These are phyloP conservation scores for Penicillium sp. DNA, from an alignment of 2,329 filamentous ascomycete genomes.

Conservation along the genomic window DNA sequence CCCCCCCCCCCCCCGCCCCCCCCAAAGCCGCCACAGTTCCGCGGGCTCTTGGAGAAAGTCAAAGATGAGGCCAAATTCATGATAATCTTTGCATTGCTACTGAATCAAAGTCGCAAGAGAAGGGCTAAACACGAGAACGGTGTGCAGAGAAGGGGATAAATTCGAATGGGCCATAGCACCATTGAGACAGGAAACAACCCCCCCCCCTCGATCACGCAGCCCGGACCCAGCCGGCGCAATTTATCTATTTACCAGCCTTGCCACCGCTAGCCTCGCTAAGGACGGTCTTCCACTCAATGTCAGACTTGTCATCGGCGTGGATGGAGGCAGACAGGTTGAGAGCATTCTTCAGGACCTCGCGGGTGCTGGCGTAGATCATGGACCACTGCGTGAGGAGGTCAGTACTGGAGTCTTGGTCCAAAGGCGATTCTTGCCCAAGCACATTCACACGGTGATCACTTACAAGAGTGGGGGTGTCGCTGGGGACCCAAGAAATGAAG, in stretches of 20 bases:
- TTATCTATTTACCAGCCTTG: slow-evolving; percentile 35
- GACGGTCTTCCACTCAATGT: slow-evolving; percentile 40
- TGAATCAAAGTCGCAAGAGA: slow-evolving; percentile 18
- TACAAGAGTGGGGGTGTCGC: slow-evolving; percentile 37
- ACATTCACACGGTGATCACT: slow-evolving; percentile 12
- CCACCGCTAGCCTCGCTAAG: slow-evolving; percentile 37
- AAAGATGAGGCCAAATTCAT: slow-evolving; percentile 25
- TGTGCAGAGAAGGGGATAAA: slow-evolving; percentile 26
- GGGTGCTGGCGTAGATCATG: slow-evolving; percentile 48
- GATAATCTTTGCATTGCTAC: slow-evolving; percentile 35
- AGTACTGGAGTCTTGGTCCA: slow-evolving; percentile 3
- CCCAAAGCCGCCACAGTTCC: too few species aligned
- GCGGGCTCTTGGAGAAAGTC: too few species aligned
- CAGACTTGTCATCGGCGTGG: slow-evolving; percentile 38
- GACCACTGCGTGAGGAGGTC: slow-evolving; percentile 32
- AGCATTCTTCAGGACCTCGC: slow-evolving; percentile 45
- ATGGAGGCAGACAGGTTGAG: slow-evolving; percentile 39
- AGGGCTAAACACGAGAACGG: slow-evolving; percentile 13
- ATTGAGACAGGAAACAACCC: slow-evolving; percentile 15
- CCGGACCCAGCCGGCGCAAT: slow-evolving; percentile 32
- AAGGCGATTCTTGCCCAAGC: background rate
- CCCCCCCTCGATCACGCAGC: slow-evolving; percentile 19
- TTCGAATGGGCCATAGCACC: slow-evolving; percentile 24
- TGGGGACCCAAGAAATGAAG: slow-evolving; percentile 47
- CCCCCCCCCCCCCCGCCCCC: too few species aligned